These are phyloP conservation scores for Lachnellula cervina DNA, from an alignment of 2,329 filamentous ascomycete genomes.

Conservation along the genomic window DNA sequence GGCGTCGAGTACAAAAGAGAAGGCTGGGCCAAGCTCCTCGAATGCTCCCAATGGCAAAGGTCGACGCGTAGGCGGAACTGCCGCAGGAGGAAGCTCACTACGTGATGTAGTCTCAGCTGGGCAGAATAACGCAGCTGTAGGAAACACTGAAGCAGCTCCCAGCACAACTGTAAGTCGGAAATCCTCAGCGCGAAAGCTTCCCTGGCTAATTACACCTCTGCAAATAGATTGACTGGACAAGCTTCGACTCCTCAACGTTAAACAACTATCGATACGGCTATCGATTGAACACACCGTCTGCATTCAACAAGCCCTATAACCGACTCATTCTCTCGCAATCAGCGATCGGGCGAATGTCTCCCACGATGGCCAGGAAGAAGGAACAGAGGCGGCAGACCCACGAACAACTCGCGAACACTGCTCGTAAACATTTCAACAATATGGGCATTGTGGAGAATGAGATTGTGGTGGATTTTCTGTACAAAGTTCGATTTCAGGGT, in stretches of 20 bases:
- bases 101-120: conserved; percentile 27
- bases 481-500: conserved; percentile 35
- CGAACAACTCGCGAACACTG: conserved; percentile 64
- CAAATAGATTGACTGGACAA: conserved; percentile 56
- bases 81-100: conserved; percentile 24
- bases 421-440: conserved; percentile 80
- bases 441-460: conserved; percentile 76
- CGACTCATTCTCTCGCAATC: conserved; percentile 57
- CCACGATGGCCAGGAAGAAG: conserved; percentile 67
- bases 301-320: conserved; percentile 62
- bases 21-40: conserved; percentile 17
- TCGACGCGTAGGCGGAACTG: conserved; percentile 22
- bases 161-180: conserved; percentile 22
- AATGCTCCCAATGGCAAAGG: conserved; percentile 27
- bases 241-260: conserved; percentile 62
- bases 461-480: conserved; percentile 59
- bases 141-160: conserved; percentile 21
- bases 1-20: conserved; percentile 34
- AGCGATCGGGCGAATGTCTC: conserved; percentile 66
- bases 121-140: conserved; percentile 8
- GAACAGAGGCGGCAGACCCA: conserved; percentile 63
- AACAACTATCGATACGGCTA: conserved; percentile 73
- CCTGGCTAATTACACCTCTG: background rate
- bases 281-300: conserved; percentile 63
- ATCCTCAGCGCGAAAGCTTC: background rate